Evolutionary conservation across 2,329 filamentous ascomycete genomes (phyloP), one percentile per base, ranked within the genome.

Genomic region (Fusarium pseudonygamai): DNA sequence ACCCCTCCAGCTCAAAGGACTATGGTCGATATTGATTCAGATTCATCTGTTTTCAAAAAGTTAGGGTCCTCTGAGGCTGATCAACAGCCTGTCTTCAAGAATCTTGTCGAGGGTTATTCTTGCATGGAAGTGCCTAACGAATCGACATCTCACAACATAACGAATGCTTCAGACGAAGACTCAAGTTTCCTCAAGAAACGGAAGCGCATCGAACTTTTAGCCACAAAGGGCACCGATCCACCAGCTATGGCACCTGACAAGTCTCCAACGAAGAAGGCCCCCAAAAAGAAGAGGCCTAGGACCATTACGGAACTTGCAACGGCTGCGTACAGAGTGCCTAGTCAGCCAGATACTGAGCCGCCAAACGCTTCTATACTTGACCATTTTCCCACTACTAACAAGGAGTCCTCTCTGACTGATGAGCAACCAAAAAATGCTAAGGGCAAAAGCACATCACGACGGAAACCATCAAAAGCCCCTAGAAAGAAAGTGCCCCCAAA

Each of bases 251-350:
- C 75, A 3, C 70, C 64, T 18, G 69, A 78, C 47, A 79, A 76
- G 24, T 81, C 82, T 3, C 82, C 82, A 0, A 89, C 88, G 77
- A 79, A 82, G 28, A 92, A 90, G 73, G 84, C 85, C 10, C 83
- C 87, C 7, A 91, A 89, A 80, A 94, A 93, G 80, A 94, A 93
- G 82, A 95, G 92, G 80, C 83, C 91, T 1, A 90, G 90, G 45
- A 97, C 94, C 0, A 91, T 97, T 64, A 97, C 94, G 0, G 93
- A 90, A 45, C 83, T 93, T 56, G 93, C 93, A 16, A 96, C 91
- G 3, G 91, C 93, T 18, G 89, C 90, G 9, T 96, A 95, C 78
- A 77, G 78, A 61, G 63, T 67, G 45, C 62, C 77, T 18, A 77
- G 74, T 8, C 80, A 85, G 58, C 72, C 78, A 15, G 81, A 83